Conservation (phyloP, 768 basidiomycete species). For the Gelatoporia subvermispora region DNA sequence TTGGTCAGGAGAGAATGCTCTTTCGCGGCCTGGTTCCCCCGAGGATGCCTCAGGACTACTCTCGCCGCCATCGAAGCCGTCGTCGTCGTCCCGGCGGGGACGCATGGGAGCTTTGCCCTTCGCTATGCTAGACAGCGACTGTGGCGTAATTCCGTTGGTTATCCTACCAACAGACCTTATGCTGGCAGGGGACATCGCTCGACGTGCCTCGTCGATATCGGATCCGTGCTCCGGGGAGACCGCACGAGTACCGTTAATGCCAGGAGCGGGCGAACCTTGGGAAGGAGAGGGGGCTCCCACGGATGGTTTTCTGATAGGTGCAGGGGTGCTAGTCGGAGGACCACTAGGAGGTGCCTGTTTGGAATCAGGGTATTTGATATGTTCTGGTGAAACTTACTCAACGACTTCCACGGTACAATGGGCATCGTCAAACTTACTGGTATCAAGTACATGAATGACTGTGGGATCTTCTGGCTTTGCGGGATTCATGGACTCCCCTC, state of each 20-base stretch:
- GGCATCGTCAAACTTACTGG: constrained; percentile 54
- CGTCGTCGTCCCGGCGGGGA: constrained; percentile 39
- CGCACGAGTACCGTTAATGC: constrained; percentile 37
- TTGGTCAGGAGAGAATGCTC: constrained; percentile 56
- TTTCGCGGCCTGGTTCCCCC: constrained; percentile 39
- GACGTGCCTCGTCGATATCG: constrained; percentile 55
- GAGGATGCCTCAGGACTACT: constrained; percentile 36
- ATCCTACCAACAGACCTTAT: constrained; percentile 31
- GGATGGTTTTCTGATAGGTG: constrained; percentile 45
- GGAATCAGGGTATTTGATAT: constrained; percentile 89
- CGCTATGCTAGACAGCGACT: constrained; percentile 34
- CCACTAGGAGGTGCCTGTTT: constrained; percentile 33
- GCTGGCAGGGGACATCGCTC: constrained; percentile 61
- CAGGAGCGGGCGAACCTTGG: not conserved
- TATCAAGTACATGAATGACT: constrained; percentile 89
- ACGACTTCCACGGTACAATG: not conserved
- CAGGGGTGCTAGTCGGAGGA: constrained; percentile 20
- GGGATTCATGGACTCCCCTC: constrained; percentile 84
- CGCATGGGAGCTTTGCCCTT: constrained; percentile 52
- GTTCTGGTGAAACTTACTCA: constrained; percentile 42
- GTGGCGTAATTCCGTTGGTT: constrained; percentile 40
- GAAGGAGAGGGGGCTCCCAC: constrained; percentile 23
- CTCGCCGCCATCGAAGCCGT: constrained; percentile 47
- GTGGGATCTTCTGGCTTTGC: constrained; percentile 73
- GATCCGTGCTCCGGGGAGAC: constrained; percentile 53